Evolutionary conservation across 805 yeast species (phyloP), one percentile per base, ranked within the genome.

Genomic region (Yarrowia deformans): DNA sequence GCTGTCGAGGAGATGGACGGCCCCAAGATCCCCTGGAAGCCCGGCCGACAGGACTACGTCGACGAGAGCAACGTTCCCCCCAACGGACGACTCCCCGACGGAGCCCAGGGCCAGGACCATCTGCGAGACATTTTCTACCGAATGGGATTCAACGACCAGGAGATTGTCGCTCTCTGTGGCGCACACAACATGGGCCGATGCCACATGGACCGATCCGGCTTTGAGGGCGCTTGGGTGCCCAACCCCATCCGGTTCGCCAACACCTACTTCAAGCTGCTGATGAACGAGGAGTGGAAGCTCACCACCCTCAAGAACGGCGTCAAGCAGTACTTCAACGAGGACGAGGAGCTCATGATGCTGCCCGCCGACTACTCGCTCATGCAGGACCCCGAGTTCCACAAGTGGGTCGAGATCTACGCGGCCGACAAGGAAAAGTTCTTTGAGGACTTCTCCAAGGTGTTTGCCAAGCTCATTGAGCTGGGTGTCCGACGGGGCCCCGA

Each of bases 161-260:
- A 88, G 76, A 83, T 86, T 29, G 90, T 87, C n/a, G 85, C 87
- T 1, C 77, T 87, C 23, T 77, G 83, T 43, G 90, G 90, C 35
- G 90, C 89, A 5, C 90, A 87, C 77, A 82, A 85, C 35, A 76
- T 87, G 48, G 90, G 90, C 35, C 81, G 90, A 49, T 86, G 90
- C 72, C 90, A 87, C 75, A 81, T 84, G 70, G 77, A 83, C 72
- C 85, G 87, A 71, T 85, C 92, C 29, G 96, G 96, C 1, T 92
- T 83, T 81, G 95, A 90, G 72, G 97, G 97, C 14, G 93, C 94
- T 71, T 91, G 97, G 97, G 93, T 94, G 46, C 89, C 89, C 69
- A 85, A 90, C 48, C 91, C 95, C 69, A 90, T 89, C 39, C 78
- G 82, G 72, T 89, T 92, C 77, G 83, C 88, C 67, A 92, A 91